Base-by-base conservation (phyloP, 345 rosid genomes). In the Stellera chamaejasme region DNA sequence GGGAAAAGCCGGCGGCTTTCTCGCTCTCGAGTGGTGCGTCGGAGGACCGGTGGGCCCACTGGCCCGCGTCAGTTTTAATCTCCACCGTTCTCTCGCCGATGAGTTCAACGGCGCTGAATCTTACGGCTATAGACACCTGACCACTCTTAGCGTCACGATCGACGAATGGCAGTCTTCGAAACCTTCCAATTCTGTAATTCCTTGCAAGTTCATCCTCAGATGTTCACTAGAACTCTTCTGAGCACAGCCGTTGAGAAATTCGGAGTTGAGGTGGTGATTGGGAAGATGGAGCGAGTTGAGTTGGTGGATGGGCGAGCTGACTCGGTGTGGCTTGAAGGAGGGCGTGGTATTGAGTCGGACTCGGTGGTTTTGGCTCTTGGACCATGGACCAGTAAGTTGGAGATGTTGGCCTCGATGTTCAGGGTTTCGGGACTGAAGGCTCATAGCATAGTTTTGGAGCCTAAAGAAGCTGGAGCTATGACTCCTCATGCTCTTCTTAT, bases 11-110 rank as follows among this genome's bases (percentile, higher is more conserved):
- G 97, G 89, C 10, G 98, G 98, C 2, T 91, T 87, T 67, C 91
- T 91, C 58, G 98, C 95, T 43, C 60, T 78, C 0, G 98, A 87
- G 58, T 87, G 95, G 98, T 91, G 96, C 61, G 98, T 88, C 66
- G 80, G 79, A 12, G 88, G 86, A 2, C 72, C 90, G 0, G 67
- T 85, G 59, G 65, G 63, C 13, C 45, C 75, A 27, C 77, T 91
- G 12, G 98, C 98, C 0, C 85, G 91, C 0, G 81, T 86, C 48
- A 87, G 96, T 83, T 91, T 87, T 75, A 71, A 77, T 64, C 91
- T 91, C 55, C 98, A 83, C 80, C 78, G 86, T 28, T 77, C 82
- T 8, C 88, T 91, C 49, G 71, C 96, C 4, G 77, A 74, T 46
- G 89, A 88, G 67, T 79, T 90, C 69, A 68, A 82, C 65, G 91